These are phyloP conservation scores for Phialophora chinensis DNA, from an alignment of 2,329 filamentous ascomycete genomes.

Conservation along the genomic window DNA sequence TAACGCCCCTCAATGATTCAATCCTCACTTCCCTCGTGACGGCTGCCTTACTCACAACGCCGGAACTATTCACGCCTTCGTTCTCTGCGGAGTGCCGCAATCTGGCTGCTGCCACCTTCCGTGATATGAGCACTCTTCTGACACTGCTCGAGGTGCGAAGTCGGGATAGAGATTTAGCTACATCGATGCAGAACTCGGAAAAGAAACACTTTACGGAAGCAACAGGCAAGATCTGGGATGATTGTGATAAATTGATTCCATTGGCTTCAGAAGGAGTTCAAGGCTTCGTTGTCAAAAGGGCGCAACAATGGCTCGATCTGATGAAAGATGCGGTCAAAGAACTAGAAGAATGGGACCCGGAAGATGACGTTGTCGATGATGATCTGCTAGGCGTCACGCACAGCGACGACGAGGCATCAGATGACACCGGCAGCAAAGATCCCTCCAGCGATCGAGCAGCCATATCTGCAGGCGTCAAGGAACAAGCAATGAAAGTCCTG, in stretches of 20 bases:
- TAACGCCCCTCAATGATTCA: slow-evolving; percentile 73
- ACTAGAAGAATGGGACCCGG: slow-evolving; percentile 84
- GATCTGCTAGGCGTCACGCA: slow-evolving; percentile 40
- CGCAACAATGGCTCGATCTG: slow-evolving; percentile 74
- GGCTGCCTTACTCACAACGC: slow-evolving; percentile 69
- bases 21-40: slow-evolving; percentile 78
- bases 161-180: slow-evolving; percentile 18
- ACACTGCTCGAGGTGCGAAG: slow-evolving; percentile 62
- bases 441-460: slow-evolving; percentile 41
- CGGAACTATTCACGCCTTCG: slow-evolving; percentile 65
- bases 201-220: slow-evolving; percentile 65
- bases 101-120: slow-evolving; percentile 65
- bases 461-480: slow-evolving; percentile 50
- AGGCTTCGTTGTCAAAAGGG: slow-evolving; percentile 72
- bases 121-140: slow-evolving; percentile 67
- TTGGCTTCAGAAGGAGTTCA: slow-evolving; percentile 71
- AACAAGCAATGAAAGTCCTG: slow-evolving; percentile 49
- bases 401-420: slow-evolving; percentile 42
- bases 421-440: slow-evolving; percentile 35
- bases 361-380: slow-evolving; percentile 66
- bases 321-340: slow-evolving; percentile 84
- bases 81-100: slow-evolving; percentile 69
- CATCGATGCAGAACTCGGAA: slow-evolving; percentile 42
- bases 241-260: slow-evolving; percentile 74
- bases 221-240: slow-evolving; percentile 82